Evolutionary conservation across 2,329 filamentous ascomycete genomes (phyloP), one percentile per base, ranked within the genome.

Genomic region (Tolypocladium tropicale): DNA sequence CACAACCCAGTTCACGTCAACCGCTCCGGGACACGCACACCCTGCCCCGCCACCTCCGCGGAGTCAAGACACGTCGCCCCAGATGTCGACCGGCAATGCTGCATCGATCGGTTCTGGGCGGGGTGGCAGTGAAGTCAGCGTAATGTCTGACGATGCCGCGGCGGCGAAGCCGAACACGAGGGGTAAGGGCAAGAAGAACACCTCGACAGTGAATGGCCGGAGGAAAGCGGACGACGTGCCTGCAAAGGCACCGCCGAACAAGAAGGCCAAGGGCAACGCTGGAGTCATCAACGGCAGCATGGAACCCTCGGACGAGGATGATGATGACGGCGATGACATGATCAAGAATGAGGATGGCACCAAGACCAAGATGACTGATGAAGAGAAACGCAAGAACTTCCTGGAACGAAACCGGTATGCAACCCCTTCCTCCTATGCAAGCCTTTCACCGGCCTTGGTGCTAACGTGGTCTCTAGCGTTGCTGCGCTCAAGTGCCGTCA

Each of bases 301-400:
- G 0, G 70, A 74, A 10, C 75, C 71, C 11, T 79, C 83, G 5
- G 79, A 83, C 4, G 76, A 81, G 3, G 72, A 75, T 6, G 76
- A 76, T 28, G 80, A 83, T 2, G 77, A 83, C 5, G 76, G 80
- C 6, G 76, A 81, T 54, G 62, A 66, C 25, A 53, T 66, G 10
- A 67, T 78, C 60, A 81, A 77, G 51, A 79, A 82, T 53, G 78
- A 82, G 6, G 79, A 78, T 33, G 76, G 82, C 52, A 83, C 77
- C 46, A 88, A 85, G 70, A 68, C 71, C 0, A 96, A 96, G 77
- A 95, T 96, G 90, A 96, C 92, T 0, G 94, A 97, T 56, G 94
- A 97, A 67, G 94, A 99, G 76, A 99, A 99, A 78, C 83, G 94
- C 46, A 96, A 95, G 76, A 99, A 97, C 70, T 99, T 99, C 72